phyloP scores from a whole-genome alignment of 2,329 filamentous ascomycete species.

The Cordyceps cateniannulata region DNA sequence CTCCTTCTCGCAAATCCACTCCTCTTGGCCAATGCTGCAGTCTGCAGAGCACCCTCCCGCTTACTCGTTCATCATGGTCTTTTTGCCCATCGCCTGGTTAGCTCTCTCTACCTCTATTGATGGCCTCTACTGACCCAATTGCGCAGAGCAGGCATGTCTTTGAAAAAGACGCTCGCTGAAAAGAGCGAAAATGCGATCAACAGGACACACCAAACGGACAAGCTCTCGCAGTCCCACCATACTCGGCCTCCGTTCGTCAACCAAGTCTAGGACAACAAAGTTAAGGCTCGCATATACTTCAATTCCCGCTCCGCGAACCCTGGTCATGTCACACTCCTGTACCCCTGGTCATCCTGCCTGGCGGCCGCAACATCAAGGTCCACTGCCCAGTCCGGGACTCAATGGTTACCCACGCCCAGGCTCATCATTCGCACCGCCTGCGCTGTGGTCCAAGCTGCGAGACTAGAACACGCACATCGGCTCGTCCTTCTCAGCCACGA shows the following conservation, averaged over 20 bases:
- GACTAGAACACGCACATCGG: conserved; percentile 4
- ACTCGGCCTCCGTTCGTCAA: not conserved
- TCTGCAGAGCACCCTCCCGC: not conserved
- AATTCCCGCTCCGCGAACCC: not conserved
- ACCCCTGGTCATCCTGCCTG: not conserved
- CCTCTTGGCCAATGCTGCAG: not conserved
- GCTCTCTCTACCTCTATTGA: not conserved
- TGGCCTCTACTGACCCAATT: not conserved
- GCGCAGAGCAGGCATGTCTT: not conserved
- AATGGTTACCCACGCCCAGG: not conserved
- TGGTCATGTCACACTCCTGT: not conserved
- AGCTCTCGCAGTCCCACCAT: not conserved
- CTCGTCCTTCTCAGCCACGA: not conserved
- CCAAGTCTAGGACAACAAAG: not conserved
- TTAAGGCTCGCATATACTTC: not conserved
- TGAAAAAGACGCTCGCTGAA: not conserved
- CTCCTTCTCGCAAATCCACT: not conserved
- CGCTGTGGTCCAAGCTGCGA: conserved; percentile 4
- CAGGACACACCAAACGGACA: not conserved
- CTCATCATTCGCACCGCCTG: not conserved
- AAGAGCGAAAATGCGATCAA: not conserved
- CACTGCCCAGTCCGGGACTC: not conserved
- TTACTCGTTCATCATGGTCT: not conserved
- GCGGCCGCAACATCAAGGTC: not conserved
- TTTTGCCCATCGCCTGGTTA: not conserved